Base-by-base conservation (phyloP, 495 filamentous ascomycete species). In the Daldinia concentrica region DNA sequence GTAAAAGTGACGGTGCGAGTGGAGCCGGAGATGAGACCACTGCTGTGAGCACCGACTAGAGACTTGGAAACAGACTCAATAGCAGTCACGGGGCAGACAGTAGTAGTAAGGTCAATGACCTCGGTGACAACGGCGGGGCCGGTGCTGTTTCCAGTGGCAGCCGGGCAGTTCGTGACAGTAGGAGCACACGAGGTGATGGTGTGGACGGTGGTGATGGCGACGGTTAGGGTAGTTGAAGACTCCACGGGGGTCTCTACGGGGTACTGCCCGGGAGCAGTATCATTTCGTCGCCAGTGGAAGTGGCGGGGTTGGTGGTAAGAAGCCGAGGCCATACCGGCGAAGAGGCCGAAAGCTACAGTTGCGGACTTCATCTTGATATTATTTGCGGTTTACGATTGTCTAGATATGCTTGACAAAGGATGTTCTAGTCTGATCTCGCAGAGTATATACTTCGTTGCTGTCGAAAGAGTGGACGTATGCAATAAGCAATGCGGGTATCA, bases 101-200 rank as follows among this genome's bases (percentile, higher is more conserved):
- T 81, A 36, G 77, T 76, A 39, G 82, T 83, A 43, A 85, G 68
- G 30, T 82, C 74, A 39, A 83, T 70, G 52, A 81, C 79, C 75
- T 83, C 79, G 15, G 83, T 85, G 60, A 85, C 79, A 11, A 82
- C 48, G 27, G 79, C 77, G 15, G 82, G 69, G 41, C 76, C 81
- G 45, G 76, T 78, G 36, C 81, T 76, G 66, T 77, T 76, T 56
- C 64, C 75, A 54, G 78, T 76, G 63, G 74, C 77, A 30, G 86
- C 86, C 5, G 54, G 89, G 84, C 90, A 92, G 80, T 88, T 82
- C 36, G 86, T 90, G 51, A 91, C 83, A 14, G 84, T 88, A 8
- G 89, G 74, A 30, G 86, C 86, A 72, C 89, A 91, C 56, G 85
- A 86, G 36, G 85, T 90, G 73, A 91, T 83, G 17, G 89, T 90